Base-by-base conservation (phyloP, 768 basidiomycete genomes). In the Suillus paluster region DNA sequence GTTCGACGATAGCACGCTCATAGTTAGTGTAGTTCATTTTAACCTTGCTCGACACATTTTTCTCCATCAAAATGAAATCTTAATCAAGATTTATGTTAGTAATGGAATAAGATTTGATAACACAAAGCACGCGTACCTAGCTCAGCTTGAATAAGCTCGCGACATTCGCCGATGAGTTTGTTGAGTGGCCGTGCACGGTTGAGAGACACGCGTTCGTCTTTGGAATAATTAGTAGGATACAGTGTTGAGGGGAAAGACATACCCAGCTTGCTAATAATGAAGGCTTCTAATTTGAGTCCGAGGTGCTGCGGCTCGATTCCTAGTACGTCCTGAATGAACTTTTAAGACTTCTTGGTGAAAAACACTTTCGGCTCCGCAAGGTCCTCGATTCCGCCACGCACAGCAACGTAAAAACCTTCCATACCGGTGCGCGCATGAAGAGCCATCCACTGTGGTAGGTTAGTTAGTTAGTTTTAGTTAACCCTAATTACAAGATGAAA, bases 391-490 rank as follows among this genome's bases (percentile, higher is more conserved):
- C 38, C 8, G 4, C 58, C 21, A 8, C 30, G n/a, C 8, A 63
- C 58, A 9, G 50, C 58, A 2, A 63, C 36, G 7, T 45, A 63
- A 39, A 63, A 63, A 1, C 62, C 62, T 23, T 63, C 58, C 5
- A 63, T 11, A 5, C 62, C 62, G 10, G 58, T 54, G 14, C 42
- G 49, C 4, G 19, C n/a, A 42, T 42, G 34, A 14, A 63, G 30
- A 30, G 30, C 30, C 30, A 30, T 30, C 30, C 6, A 30, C 30
- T 30, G 30, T n/a, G n/a, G n/a, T n/a, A n/a, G n/a, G n/a, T n/a
- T n/a, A n/a, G n/a, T n/a, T n/a, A 30, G 30, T 30, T 30, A 30
- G 6, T 30, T 30, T 30, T 6, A 42, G 42, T 14, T 36, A 36
- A 36, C 12, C 38, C 12, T 14, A 38, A 38, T 38, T 38, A 38